A percentile compares a stretch with the other conserved stretches of the same genome.
Evolutionary conservation across 2,329 filamentous ascomycete genomes (phyloP).

Genomic region (Colletotrichum sp.): DNA sequence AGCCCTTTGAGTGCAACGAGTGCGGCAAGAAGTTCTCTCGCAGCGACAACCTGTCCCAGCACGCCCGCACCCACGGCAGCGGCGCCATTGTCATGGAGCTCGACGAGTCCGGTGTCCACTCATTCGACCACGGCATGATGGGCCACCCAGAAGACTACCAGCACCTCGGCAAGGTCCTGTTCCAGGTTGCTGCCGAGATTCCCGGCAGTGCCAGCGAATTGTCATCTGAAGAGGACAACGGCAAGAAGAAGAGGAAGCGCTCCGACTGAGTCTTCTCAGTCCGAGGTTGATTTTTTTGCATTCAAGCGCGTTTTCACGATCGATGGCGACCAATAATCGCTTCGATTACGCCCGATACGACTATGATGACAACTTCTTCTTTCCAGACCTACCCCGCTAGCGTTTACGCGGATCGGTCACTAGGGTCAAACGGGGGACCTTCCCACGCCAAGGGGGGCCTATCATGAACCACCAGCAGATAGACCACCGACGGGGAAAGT

Average conservation of each 20-base stretch:
- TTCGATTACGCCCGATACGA: constrained; percentile 36
- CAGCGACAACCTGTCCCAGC: constrained; percentile 96
- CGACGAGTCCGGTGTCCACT: constrained; percentile 66
- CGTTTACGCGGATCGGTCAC: constrained; percentile 32
- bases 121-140: constrained; percentile 49
- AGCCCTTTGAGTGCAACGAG: constrained; percentile 97
- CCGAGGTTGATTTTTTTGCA: constrained; percentile 7
- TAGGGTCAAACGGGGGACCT: constrained; percentile 26
- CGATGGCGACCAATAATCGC: constrained; percentile 17
- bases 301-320: constrained; percentile 12
- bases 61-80: constrained; percentile 90
- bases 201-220: constrained; percentile 68
- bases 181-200: constrained; percentile 78
- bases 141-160: constrained; percentile 61
- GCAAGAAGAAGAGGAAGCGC: constrained; percentile 81
- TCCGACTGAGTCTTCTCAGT: constrained; percentile 52
- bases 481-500: constrained; percentile 35
- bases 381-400: constrained; percentile 22
- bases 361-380: constrained; percentile 24
- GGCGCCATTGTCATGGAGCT: constrained; percentile 92
- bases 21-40: constrained; percentile 99
- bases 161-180: constrained; percentile 77
- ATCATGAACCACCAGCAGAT: constrained; percentile 22
- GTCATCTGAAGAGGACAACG: constrained; percentile 58
- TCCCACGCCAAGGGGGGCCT: background rate